These are phyloP conservation scores for Lecanoromycetidae sp. DNA, from an alignment of 2,329 filamentous ascomycete genomes.

Conservation along the genomic window DNA sequence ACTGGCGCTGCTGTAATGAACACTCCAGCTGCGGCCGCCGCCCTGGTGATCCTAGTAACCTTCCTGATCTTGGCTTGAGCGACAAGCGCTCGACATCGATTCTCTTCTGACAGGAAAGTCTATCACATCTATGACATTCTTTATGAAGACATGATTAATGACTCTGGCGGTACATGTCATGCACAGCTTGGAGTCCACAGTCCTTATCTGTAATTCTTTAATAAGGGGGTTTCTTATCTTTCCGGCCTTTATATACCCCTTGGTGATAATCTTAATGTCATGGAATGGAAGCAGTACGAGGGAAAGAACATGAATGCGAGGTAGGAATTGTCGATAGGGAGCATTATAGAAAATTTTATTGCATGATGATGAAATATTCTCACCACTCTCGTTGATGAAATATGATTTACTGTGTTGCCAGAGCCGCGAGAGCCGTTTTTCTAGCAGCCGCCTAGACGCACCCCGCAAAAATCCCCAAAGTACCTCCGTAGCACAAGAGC, in stretches of 20 bases:
- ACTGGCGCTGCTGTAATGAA: constrained; percentile 8
- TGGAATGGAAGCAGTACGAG: too few species aligned
- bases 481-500: not conserved
- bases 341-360: too few species aligned
- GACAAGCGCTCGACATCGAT: not conserved
- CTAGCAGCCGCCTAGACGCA: constrained; percentile 1
- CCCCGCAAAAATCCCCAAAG: not conserved
- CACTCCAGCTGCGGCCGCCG: constrained; percentile 1
- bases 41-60: constrained; percentile 2
- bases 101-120: not conserved
- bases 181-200: not conserved
- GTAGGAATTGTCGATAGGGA: too few species aligned
- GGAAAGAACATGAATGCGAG: too few species aligned
- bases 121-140: not conserved
- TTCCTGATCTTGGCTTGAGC: constrained; percentile 7
- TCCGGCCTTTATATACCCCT: too few species aligned
- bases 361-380: too few species aligned
- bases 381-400: too few species aligned
- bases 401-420: too few species aligned
- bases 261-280: too few species aligned
- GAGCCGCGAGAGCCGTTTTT: too few species aligned
- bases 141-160: constrained; percentile 2
- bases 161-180: not conserved
- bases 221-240: too few species aligned
- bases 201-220: too few species aligned